Evolutionary conservation across 164 flowering plant genomes (phyloP).

Genomic region (Houttuynia cordata): DNA sequence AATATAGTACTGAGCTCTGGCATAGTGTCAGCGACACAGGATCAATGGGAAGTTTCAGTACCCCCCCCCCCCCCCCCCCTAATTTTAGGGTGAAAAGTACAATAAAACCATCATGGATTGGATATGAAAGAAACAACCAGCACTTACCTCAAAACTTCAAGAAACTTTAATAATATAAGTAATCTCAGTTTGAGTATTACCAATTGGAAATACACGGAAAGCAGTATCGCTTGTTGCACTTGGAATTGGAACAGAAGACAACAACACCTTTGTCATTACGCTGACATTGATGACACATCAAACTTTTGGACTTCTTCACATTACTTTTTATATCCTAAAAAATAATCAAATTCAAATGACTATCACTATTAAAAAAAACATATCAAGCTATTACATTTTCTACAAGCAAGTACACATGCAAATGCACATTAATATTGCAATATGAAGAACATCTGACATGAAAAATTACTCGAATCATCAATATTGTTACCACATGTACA

Average conservation of each 20-base stretch:
- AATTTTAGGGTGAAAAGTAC: not conserved
- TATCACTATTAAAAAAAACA: not conserved
- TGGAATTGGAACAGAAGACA: conserved; percentile 9
- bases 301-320: not conserved
- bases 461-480: not conserved
- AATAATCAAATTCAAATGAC: not conserved
- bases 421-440: not conserved
- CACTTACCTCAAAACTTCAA: not conserved
- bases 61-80: too few relatives aligned
- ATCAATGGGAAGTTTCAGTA: too few relatives aligned
- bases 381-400: not conserved
- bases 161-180: not conserved
- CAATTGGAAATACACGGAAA: conserved; percentile 5
- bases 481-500: not conserved
- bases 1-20: too few relatives aligned
- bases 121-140: not conserved
- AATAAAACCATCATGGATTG: not conserved
- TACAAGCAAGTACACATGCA: not conserved
- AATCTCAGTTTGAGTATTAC: not conserved
- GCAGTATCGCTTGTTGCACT: conserved; percentile 11
- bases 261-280: conserved; percentile 11
- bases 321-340: not conserved
- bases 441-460: not conserved
- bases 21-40: too few relatives aligned
- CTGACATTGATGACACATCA: conserved; percentile 13